Evolutionary conservation across 2,329 filamentous ascomycete genomes (phyloP), one percentile per base, ranked within the genome.

Genomic region (Diplodia intermedia): DNA sequence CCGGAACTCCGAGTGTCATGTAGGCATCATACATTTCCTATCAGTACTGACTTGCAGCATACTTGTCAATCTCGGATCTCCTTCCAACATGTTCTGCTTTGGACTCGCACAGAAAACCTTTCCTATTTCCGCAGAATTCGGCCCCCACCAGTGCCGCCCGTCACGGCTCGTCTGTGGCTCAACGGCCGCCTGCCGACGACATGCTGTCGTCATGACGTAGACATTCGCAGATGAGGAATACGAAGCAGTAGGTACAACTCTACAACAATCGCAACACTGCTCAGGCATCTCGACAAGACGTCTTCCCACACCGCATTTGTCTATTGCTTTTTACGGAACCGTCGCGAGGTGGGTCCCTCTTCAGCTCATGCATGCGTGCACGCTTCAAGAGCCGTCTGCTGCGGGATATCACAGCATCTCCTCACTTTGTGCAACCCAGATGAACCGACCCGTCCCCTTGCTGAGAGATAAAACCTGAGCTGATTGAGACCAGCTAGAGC

Each of bases 281-380:
- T 20, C 11, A 11, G 43, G 3, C 23, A 2, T 26, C 23, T 3
- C 2, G 23, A 26, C 23, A 26, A 26, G 26, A 26, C 29, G 6
- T 8, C 53, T 55, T 33, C 15, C 53, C n/a, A n/a, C 11, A 33
- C 20, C 29, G 29, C n/a, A 33, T 55, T 8, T 33, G 14, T 55
- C 31, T 4, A 11, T 33, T 36, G 23, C 26, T 29, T 54, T 29
- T 31, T 54, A 18, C 50, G 14, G 50, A 12, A 26, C 50, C 15
- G 43, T 47, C 43, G 43, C 43, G 43, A 47, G 11, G 47, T 12
- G 29, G 29, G 11, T 26, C 29, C 7, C 23, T 12, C 43, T 40
- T 63, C 60, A 63, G 47, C 60, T 63, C 47, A 31, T 63, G 43
- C 60, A 52, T 63, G 60, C 47, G 3, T 18, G 31, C 47, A 38